phyloP scores from a whole-genome alignment of 148 eudicot genomes.

The Polygonum aviculare region DNA sequence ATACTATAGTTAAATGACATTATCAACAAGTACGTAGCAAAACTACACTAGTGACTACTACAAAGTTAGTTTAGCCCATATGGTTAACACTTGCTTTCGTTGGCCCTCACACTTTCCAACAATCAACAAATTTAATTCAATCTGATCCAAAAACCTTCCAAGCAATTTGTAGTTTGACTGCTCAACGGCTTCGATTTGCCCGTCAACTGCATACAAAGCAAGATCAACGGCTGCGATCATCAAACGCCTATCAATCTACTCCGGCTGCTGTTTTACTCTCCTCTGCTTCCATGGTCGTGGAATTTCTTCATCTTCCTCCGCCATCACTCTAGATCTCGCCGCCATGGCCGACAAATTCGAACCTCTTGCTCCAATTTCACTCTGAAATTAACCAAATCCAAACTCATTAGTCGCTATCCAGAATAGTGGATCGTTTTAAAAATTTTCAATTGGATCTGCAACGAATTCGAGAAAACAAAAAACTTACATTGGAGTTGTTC shows the following conservation, averaged over 20 bases:
- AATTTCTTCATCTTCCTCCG: not conserved
- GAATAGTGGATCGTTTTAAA: too few relatives aligned
- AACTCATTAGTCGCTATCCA: not conserved
- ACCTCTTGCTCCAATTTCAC: not conserved
- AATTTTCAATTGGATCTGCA: not conserved
- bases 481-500: not conserved
- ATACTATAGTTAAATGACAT: too few relatives aligned
- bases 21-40: too few relatives aligned
- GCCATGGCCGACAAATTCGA: not conserved
- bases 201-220: not conserved
- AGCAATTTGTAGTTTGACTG: not conserved
- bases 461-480: not conserved
- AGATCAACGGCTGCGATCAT: not conserved
- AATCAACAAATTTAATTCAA: too few relatives aligned
- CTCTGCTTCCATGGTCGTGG: constrained; percentile 1
- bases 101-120: too few relatives aligned
- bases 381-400: not conserved
- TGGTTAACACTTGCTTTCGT: too few relatives aligned
- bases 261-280: not conserved
- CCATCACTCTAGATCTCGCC: not conserved
- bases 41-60: too few relatives aligned
- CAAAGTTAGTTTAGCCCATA: too few relatives aligned
- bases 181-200: not conserved
- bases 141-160: not conserved
- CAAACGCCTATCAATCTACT: not conserved